These are phyloP conservation scores for Ascodesmis nigricans DNA, from an alignment of 495 filamentous ascomycete species.

Conservation along the genomic window DNA sequence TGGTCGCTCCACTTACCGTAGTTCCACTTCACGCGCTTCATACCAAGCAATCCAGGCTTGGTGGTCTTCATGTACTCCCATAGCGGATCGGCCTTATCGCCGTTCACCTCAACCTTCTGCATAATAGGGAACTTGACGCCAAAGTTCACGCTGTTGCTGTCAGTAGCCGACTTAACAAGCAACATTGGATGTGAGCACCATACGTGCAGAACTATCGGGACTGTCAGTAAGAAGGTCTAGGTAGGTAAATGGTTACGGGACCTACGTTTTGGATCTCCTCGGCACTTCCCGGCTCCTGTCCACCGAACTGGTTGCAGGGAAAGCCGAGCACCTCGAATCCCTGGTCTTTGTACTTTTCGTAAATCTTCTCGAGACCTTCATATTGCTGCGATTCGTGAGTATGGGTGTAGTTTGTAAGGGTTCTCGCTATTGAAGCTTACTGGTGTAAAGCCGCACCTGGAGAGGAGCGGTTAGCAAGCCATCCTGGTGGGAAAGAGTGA, in stretches of 20 bases:
- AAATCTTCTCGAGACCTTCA: slow-evolving; percentile 69
- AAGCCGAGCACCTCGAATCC: slow-evolving; percentile 80
- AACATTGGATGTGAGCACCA: background rate
- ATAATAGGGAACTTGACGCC: slow-evolving; percentile 85
- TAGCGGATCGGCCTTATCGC: slow-evolving; percentile 53
- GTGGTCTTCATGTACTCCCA: slow-evolving; percentile 76
- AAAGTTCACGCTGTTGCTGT: slow-evolving; percentile 81
- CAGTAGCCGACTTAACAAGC: too few relatives aligned
- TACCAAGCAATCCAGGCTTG: slow-evolving; percentile 59
- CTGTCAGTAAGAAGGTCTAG: background rate
- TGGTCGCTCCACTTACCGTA: slow-evolving; percentile 23
- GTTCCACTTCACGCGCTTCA: slow-evolving; percentile 43
- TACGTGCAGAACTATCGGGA: slow-evolving; percentile 18
- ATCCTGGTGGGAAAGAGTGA: background rate
- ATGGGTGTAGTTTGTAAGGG: too few relatives aligned
- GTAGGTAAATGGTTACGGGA: background rate
- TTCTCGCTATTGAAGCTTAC: slow-evolving; percentile 10
- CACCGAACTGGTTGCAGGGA: slow-evolving; percentile 93
- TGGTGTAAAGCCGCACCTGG: slow-evolving; percentile 73
- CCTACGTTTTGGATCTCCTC: slow-evolving; percentile 87
- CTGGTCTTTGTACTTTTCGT: slow-evolving; percentile 50
- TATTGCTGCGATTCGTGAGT: too few relatives aligned
- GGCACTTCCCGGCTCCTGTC: slow-evolving; percentile 70
- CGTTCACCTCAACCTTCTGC: slow-evolving; percentile 84
- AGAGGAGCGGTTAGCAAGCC: slow-evolving; percentile 1